A percentile compares a stretch with the other conserved stretches of the same genome.
Evolutionary conservation across 78 protist species (phyloP).

Genomic region (Dictyostelium firmibasis): DNA sequence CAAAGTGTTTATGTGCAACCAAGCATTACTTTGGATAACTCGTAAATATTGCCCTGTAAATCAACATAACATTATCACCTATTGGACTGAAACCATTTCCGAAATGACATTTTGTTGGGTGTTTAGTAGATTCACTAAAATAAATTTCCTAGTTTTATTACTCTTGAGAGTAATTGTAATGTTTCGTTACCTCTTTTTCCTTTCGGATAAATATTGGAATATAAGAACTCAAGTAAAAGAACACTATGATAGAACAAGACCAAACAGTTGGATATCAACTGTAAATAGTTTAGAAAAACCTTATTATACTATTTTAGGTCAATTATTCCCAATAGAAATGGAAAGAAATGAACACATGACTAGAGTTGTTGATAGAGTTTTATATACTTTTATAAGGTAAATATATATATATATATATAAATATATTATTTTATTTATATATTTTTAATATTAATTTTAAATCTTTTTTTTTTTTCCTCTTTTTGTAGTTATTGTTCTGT

Average conservation of each 20-base stretch:
- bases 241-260: not conserved
- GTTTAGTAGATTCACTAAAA: not conserved
- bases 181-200: conserved; percentile 18
- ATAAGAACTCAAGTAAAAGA: conserved; percentile 1
- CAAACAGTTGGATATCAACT: not conserved
- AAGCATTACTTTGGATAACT: conserved; percentile 14
- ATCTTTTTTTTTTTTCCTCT: not conserved
- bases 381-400: conserved; percentile 40
- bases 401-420: not conserved
- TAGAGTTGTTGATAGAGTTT: conserved; percentile 60
- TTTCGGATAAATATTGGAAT: conserved; percentile 51
- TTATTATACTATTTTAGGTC: not conserved
- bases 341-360: conserved; percentile 75
- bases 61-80: conserved; percentile 48
- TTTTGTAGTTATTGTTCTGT: conserved; percentile 25
- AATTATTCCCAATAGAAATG: conserved; percentile 42
- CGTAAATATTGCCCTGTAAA: not conserved
- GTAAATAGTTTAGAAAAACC: not conserved
- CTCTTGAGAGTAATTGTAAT: not conserved
- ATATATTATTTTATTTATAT: not conserved
- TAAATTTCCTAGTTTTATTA: conserved; percentile 10
- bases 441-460: not conserved
- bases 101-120: conserved; percentile 23
- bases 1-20: not conserved
- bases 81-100: conserved; percentile 54